Evolutionary conservation across 129 eudicot species (phyloP), one percentile per base, ranked within the genome.

Genomic region (Glebionis coronaria): DNA sequence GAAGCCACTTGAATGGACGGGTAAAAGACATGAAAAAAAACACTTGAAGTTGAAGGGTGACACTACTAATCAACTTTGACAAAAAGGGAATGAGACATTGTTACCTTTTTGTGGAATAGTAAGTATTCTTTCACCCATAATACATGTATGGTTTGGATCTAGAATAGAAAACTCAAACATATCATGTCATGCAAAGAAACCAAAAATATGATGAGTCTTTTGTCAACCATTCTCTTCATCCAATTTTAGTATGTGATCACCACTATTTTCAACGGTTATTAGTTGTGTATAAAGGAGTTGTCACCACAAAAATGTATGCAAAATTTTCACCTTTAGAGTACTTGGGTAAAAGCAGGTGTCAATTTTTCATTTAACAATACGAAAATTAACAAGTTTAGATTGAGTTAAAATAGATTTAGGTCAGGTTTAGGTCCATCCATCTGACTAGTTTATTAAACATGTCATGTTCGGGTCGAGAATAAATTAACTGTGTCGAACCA

Each of bases 111-210:
- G 59, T 42, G 25, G 67, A 45, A 58, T 58, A 70, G 67, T 5
- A 58, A 69, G 73, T 69, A 69, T 69, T 60, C 73, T 69, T 69
- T 69, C 65, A 55, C 56, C 50, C 63, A 68, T 15, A 69, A 56
- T 21, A 44, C 42, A 68, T 38, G 35, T 38, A 68, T 38, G 35
- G 3, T 53, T 68, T 54, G 40, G 55, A 12, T 64, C 47, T 21
- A 29, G 69, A 40, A 69, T 40, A 68, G 53, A 68, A 20, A 53
- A 53, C 62, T 53, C 71, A 67, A 50, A 51, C 67, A 19, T 38
- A 62, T 42, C 67, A 62, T 10, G 44, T 51, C 71, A 67, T 67
- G 38, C n/a, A 19, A 52, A 67, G 61, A 38, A 54, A 54, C 58
- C 40, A 47, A 51, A 28, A 14, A 10, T 51, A 53, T 50, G 71